Evolutionary conservation across 768 basidiomycete genomes (phyloP).

Genomic region (Termitomyces sp.): DNA sequence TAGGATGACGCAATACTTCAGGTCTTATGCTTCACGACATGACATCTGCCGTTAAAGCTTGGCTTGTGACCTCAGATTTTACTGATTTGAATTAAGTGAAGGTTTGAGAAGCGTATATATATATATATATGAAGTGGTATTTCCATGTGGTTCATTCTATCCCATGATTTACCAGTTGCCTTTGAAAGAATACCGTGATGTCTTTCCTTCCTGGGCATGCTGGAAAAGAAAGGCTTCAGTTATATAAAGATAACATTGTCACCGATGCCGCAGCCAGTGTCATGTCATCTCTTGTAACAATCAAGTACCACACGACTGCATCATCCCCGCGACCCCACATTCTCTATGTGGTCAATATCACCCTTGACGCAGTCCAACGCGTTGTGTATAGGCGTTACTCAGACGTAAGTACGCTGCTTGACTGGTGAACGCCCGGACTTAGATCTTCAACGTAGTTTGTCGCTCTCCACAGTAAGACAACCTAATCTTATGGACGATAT

Average conservation of each 20-base stretch:
- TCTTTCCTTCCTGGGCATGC: not conserved
- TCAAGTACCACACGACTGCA: constrained; percentile 38
- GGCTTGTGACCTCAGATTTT: not conserved
- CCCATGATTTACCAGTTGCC: not conserved
- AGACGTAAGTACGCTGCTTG: not conserved
- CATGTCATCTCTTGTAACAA: constrained; percentile 24
- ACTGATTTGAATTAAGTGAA: not conserved
- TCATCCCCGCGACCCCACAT: constrained; percentile 44
- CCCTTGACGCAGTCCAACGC: constrained; percentile 15
- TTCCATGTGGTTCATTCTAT: not conserved
- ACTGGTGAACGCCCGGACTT: not conserved
- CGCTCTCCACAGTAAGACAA: constrained; percentile 30
- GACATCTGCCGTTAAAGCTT: not conserved
- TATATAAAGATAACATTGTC: not conserved
- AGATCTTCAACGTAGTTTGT: constrained; percentile 23
- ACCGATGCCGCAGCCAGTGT: not conserved
- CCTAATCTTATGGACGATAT: not conserved
- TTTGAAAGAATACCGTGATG: not conserved
- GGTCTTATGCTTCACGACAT: not conserved
- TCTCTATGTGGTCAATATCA: constrained; percentile 35
- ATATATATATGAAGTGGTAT: not conserved
- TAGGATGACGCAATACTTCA: not conserved
- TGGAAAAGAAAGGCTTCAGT: not conserved
- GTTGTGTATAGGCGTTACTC: not conserved
- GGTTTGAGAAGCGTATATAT: not conserved